Evolutionary conservation across 2,329 filamentous ascomycete species (phyloP).

Genomic region (Fusarium irregulare): DNA sequence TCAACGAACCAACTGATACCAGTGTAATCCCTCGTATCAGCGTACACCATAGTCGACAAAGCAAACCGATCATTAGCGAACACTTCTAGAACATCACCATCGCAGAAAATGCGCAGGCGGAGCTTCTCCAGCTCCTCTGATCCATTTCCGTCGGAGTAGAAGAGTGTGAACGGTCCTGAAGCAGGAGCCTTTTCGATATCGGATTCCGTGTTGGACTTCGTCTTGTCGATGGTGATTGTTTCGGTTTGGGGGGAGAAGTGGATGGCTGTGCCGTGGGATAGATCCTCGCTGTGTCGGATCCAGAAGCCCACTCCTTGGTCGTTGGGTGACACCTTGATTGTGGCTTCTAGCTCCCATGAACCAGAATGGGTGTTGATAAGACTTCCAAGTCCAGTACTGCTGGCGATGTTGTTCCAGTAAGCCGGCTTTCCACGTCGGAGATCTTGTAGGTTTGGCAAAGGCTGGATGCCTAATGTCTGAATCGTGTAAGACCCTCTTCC

Average conservation of each 20-base stretch:
- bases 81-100: constrained; percentile 43
- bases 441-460: constrained; percentile 33
- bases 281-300: constrained; percentile 45
- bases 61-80: constrained; percentile 47
- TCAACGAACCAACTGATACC: constrained; percentile 46
- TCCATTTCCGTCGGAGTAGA: constrained; percentile 40
- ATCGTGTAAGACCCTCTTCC: constrained; percentile 48
- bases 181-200: constrained; percentile 52
- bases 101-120: constrained; percentile 40
- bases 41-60: constrained; percentile 45
- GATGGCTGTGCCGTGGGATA: constrained; percentile 51
- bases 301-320: constrained; percentile 37
- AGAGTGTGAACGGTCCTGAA: constrained; percentile 59
- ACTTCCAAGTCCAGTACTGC: not conserved
- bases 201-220: constrained; percentile 46
- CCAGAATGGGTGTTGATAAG: constrained; percentile 4
- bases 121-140: constrained; percentile 39
- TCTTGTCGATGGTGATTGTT: constrained; percentile 54
- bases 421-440: constrained; percentile 32
- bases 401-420: constrained; percentile 20
- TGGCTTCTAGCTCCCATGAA: constrained; percentile 45
- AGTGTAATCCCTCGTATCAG: constrained; percentile 23
- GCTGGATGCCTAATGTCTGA: constrained; percentile 57
- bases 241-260: constrained; percentile 54
- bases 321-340: constrained; percentile 26